These are phyloP conservation scores for Flaveria brownii DNA, from an alignment of 129 eudicot species.

Conservation along the genomic window DNA sequence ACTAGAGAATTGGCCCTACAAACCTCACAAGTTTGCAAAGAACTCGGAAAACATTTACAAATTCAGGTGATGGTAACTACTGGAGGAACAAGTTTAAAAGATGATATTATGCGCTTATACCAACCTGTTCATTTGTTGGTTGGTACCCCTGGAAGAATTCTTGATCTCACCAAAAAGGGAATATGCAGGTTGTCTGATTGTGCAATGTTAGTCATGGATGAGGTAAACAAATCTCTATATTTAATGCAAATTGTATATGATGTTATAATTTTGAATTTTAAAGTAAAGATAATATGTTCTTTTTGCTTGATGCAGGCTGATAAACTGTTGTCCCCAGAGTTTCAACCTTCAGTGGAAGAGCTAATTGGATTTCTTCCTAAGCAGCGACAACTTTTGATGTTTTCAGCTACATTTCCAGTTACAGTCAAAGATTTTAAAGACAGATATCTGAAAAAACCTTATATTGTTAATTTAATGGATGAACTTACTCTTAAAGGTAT, in stretches of 20 bases:
- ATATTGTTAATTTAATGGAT: slow-evolving; percentile 67
- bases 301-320: slow-evolving; percentile 49
- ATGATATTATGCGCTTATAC: slow-evolving; percentile 68
- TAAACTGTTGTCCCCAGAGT: slow-evolving; percentile 67
- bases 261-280: background rate
- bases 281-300: background rate
- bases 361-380: slow-evolving; percentile 53
- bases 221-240: slow-evolving; percentile 37
- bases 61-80: slow-evolving; percentile 69
- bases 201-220: slow-evolving; percentile 66
- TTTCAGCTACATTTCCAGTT: slow-evolving; percentile 70
- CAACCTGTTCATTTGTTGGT: slow-evolving; percentile 36
- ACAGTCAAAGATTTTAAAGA: slow-evolving; percentile 69
- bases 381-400: slow-evolving; percentile 62
- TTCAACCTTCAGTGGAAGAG: slow-evolving; percentile 62
- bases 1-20: slow-evolving; percentile 65
- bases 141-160: slow-evolving; percentile 71
- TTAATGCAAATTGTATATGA: background rate
- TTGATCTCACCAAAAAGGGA: slow-evolving; percentile 60
- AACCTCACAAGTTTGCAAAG: slow-evolving; percentile 68
- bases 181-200: slow-evolving; percentile 53
- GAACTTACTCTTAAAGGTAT: slow-evolving; percentile 44
- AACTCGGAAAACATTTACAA: slow-evolving; percentile 60
- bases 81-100: slow-evolving; percentile 66
- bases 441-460: slow-evolving; percentile 52